Evolutionary conservation across 768 basidiomycete genomes (phyloP).

Genomic region (Suillus placidus): DNA sequence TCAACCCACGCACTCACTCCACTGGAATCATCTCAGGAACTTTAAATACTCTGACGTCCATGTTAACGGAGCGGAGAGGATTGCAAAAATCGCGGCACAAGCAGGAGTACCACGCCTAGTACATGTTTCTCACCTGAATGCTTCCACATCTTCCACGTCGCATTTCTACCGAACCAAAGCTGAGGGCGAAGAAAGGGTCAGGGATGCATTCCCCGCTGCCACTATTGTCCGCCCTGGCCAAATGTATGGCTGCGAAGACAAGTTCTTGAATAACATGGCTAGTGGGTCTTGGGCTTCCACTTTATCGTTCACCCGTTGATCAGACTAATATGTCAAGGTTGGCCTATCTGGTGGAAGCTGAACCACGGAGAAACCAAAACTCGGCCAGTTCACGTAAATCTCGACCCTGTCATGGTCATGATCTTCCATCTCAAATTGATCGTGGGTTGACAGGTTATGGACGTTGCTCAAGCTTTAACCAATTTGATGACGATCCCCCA

Average conservation of each 20-base stretch:
- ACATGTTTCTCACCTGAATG: slow-evolving; percentile 96
- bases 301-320: slow-evolving; percentile 13
- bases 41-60: slow-evolving; percentile 83
- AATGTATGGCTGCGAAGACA: slow-evolving; percentile 96
- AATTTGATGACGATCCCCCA: slow-evolving; percentile 70
- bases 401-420: slow-evolving; percentile 18
- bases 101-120: slow-evolving; percentile 82
- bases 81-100: slow-evolving; percentile 80
- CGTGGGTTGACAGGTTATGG: slow-evolving; percentile 65
- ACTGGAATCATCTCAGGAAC: slow-evolving; percentile 60
- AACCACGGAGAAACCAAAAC: slow-evolving; percentile 86
- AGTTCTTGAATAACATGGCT: slow-evolving; percentile 88
- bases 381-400: slow-evolving; percentile 86
- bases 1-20: slow-evolving; percentile 14
- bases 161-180: slow-evolving; percentile 88
- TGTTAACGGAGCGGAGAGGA: slow-evolving; percentile 78
- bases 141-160: slow-evolving; percentile 74
- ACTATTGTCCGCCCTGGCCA: slow-evolving; percentile 85
- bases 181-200: slow-evolving; percentile 86
- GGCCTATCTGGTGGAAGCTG: slow-evolving; percentile 92
- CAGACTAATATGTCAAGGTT: slow-evolving; percentile 51
- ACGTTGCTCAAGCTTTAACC: slow-evolving; percentile 90
- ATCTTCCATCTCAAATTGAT: slow-evolving; percentile 22
- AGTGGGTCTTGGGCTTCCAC: slow-evolving; percentile 50
- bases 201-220: slow-evolving; percentile 78